phyloP scores from a whole-genome alignment of 1,284 basidiomycete species.

The Ustilago esculenta region DNA sequence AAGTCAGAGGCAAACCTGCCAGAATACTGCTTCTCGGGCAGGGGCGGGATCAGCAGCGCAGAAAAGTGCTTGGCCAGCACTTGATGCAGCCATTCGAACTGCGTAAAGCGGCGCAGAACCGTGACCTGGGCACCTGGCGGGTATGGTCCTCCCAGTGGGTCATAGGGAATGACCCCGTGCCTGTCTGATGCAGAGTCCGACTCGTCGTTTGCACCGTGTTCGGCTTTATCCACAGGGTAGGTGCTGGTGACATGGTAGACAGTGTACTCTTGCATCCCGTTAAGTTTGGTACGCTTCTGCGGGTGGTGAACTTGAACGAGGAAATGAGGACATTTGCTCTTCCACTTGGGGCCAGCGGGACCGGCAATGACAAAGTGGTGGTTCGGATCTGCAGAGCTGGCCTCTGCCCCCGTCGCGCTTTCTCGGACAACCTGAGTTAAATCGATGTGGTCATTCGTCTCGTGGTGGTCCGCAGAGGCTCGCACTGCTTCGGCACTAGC shows the following conservation, averaged over 20 bases:
- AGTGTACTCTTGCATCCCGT: constrained; percentile 75
- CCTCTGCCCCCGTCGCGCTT: not conserved
- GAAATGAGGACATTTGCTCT: constrained; percentile 76
- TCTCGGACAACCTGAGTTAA: not conserved
- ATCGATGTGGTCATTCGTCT: too few relatives aligned
- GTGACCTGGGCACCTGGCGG: constrained; percentile 43
- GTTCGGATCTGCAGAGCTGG: constrained; percentile 16
- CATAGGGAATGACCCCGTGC: constrained; percentile 40
- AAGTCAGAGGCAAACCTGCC: constrained; percentile 82
- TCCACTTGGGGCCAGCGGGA: constrained; percentile 74
- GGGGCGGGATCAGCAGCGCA: constrained; percentile 79
- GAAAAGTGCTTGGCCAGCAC: constrained; percentile 76
- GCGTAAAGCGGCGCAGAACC: constrained; percentile 82
- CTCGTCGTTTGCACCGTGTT: not conserved
- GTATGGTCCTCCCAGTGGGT: constrained; percentile 39
- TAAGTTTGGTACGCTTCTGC: constrained; percentile 75
- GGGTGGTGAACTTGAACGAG: constrained; percentile 81
- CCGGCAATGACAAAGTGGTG: constrained; percentile 78
- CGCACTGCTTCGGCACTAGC: too few relatives aligned
- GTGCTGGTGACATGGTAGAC: constrained; percentile 80
- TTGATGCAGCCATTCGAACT: constrained; percentile 81
- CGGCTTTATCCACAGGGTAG: constrained; percentile 68
- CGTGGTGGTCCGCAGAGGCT: not conserved
- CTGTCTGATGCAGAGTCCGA: too few relatives aligned
- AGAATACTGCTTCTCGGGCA: constrained; percentile 83